Percentiles rank a stretch among this genome's conserved stretches.
These are phyloP conservation scores for Rauvolfia tetraphylla DNA, from an alignment of 257 asterid species.

Conservation along the genomic window DNA sequence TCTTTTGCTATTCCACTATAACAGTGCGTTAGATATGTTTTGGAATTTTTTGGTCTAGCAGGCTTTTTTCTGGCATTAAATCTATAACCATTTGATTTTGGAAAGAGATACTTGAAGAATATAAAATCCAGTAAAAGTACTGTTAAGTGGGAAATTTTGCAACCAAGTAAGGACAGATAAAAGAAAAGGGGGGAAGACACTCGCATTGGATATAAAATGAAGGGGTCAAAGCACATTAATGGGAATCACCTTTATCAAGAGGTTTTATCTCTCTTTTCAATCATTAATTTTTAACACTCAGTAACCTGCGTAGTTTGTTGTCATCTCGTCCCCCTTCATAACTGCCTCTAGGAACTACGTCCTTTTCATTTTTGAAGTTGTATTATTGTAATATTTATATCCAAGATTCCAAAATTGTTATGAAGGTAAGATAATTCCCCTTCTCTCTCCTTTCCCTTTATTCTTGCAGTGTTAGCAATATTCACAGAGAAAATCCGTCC, in stretches of 20 bases:
- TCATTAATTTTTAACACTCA: too few species aligned
- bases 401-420: not conserved
- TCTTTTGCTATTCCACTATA: not conserved
- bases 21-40: not conserved
- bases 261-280: not conserved
- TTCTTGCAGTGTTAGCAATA: constrained; percentile 36
- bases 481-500: constrained; percentile 19
- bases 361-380: not conserved
- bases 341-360: too few species aligned
- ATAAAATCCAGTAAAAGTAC: not conserved
- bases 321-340: not conserved
- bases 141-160: too few species aligned
- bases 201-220: not conserved
- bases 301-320: not conserved
- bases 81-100: not conserved
- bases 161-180: not conserved
- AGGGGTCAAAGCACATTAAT: not conserved
- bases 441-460: constrained; percentile 7
- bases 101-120: not conserved
- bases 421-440: not conserved
- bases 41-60: not conserved
- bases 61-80: too few species aligned
- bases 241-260: not conserved
- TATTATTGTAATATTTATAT: not conserved
- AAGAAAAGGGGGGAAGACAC: not conserved